Evolutionary conservation across 352 stramenopile species (phyloP), one percentile per base, ranked within the genome.

Genomic region (Pythium insidiosum): DNA sequence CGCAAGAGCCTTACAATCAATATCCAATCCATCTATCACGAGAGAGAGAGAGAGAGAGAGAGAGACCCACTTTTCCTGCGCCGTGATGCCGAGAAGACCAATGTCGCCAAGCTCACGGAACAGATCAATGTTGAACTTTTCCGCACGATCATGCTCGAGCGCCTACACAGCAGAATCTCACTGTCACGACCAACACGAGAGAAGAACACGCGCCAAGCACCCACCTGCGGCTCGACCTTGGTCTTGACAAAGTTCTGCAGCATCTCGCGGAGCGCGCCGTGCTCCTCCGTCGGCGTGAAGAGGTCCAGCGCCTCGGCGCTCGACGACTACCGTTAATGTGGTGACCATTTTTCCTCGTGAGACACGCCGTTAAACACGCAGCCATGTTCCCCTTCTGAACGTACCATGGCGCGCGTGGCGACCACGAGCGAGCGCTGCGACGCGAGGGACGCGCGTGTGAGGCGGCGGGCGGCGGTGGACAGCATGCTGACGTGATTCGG

Each of bases 81-180:
- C 95, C 3, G 96, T 99, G 53, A 99, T 87, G 24, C 95, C 96
- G 3, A 99, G 63, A 15, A 99, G 69, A 37, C 96, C 95, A 31
- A 99, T 61, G 20, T 97, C 84, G 28, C 93, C 94, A 9, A 96
- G 73, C 65, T 98, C 94, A 16, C 86, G 77, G 66, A 99, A 99
- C 4, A 99, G 72, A 29, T 81, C 50, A 24, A 96, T 47, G 65
- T 99, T 99, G 63, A 99, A 99, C 53, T 92, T 95, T 65, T 99
- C 96, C n/a, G 80, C 76, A 28, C 91, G 70, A 66, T 99, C 97
- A 56, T 95, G 87, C 43, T 96, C 80, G 20, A 98, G 50, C 30
- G 96, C 95, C 56, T 78, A 35, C 33, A 16, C 1, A n/a, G 13
- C 15, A 11, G 13, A 36, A 45, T 41, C 6, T 20, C 13, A 12